Evolutionary conservation across 768 basidiomycete species (phyloP), one percentile per base, ranked within the genome.

Genomic region (Lyophyllum semitale): DNA sequence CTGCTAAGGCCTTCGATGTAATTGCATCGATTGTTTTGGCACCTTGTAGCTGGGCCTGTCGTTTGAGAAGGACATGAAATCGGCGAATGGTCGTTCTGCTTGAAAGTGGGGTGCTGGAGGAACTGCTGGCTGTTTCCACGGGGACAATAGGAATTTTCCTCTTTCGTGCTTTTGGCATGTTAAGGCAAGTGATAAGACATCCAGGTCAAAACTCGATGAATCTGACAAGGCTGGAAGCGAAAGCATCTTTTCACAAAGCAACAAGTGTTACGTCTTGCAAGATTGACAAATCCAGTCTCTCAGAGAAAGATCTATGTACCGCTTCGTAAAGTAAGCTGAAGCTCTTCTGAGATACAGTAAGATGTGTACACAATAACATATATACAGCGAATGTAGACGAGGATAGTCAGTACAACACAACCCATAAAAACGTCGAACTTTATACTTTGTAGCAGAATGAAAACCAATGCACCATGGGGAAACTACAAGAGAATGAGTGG

Each of bases 11-110:
- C 12, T 66, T 56, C 26, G 59, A 61, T 25, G 68, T 67, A 29
- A 55, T 53, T 13, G 60, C 54, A 62, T 62, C 60, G 54, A 51
- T 50, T 30, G 50, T 42, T 18, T 38, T 51, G 50, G 48, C 51
- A 18, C 53, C 54, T 60, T 81, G 73, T 3, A 93, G 73, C 51
- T 82, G 81, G 5, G 79, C 70, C 66, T 84, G 83, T 47, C 75
- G 78, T 72, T 93, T 95, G 64, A 93, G 74, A 20, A 95, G 76
- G 32, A 87, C 79, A 63, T 97, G 94, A 64, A 89, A 97, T 54
- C 74, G 78, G 37, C 91, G 85, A 62, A 97, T 96, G 58, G 87
- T 72, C 8, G 81, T 79, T 55, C 92, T 83, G 42, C 85, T 91
- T 22, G 84, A 79, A 57, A 81, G 75, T 0, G 84, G 78, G 54